Evolutionary conservation across 2,329 filamentous ascomycete genomes (phyloP), one percentile per base, ranked within the genome.

Genomic region (Colletotrichum costaricense): DNA sequence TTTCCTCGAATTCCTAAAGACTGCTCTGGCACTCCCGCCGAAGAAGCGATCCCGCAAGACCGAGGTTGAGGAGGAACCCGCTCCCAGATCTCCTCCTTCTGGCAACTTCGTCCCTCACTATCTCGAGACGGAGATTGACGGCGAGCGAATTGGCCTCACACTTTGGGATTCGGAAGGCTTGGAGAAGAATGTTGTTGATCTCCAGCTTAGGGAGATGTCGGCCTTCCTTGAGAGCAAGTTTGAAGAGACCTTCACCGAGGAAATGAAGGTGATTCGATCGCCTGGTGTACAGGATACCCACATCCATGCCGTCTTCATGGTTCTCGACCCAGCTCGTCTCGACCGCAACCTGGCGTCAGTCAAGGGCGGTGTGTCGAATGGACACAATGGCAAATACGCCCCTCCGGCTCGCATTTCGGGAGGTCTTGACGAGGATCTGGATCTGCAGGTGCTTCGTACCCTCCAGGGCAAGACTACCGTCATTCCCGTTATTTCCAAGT

Each of bases 191-290:
- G 91, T 98, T 46, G 95, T 98, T 64, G 97, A 98, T 82, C 90
- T 98, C 76, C 97, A 99, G 83, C 87, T 99, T 76, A 92, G 95
- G 74, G 95, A 97, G 81, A 95, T 98, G 87, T 93, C 93, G 42
- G 89, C 93, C 9, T 99, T 99, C 85, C 87, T 99, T 73, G 97
- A 99, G 86, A 96, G 93, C 86, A 98, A 98, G 83, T 99, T 99
- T 78, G 96, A 99, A 82, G 97, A 99, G 80, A 98, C 97, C 0
- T 97, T 99, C 81, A 91, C 91, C 62, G 97, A 99, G 84, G 97
- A 99, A 86, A 97, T 97, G 89, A 98, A 98, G 86, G 95, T 99
- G 59, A 89, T 98, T 75, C 93, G 97, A 78, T 95, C 95, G 66
- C 96, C 97, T 30, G 96, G 95, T 69, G 93, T 94, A 76, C 94